phyloP scores from a whole-genome alignment of 225 moss, liverwort and hornwort species.

The Marchantia polymorpha region DNA sequence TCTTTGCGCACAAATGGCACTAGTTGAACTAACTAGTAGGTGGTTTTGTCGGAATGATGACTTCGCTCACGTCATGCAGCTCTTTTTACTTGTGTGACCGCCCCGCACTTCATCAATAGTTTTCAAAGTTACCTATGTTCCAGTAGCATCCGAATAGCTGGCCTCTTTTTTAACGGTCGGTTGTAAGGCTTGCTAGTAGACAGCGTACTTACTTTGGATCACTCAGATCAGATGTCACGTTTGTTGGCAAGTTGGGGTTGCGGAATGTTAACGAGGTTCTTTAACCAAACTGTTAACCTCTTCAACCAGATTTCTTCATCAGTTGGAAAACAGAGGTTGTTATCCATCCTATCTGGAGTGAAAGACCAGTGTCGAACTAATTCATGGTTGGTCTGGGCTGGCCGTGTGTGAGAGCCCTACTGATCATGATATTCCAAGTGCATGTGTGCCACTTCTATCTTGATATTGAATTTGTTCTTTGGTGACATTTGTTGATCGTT shows the following conservation, averaged over 20 bases:
- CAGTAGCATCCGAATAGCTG: not conserved
- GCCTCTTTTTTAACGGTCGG: conserved; percentile 2
- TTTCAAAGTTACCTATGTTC: not conserved
- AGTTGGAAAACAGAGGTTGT: not conserved
- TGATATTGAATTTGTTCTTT: no score
- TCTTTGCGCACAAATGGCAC: not conserved
- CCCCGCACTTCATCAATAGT: conserved; percentile 1
- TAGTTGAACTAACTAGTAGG: not conserved
- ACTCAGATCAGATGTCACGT: not conserved
- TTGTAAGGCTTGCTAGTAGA: not conserved
- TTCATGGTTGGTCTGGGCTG: not conserved
- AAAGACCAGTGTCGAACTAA: not conserved
- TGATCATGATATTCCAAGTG: not conserved
- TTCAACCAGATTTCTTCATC: not conserved
- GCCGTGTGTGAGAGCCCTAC: not conserved
- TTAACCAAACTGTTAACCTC: not conserved
- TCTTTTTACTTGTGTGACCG: conserved; percentile 8
- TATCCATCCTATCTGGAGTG: no score
- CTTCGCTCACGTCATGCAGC: conserved; percentile 14
- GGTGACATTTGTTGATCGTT: no score
- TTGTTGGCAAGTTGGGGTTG: not conserved
- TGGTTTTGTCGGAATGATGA: not conserved
- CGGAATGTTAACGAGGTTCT: not conserved
- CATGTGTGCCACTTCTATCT: not conserved
- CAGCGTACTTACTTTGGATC: not conserved